Conservation (phyloP, 2,329 filamentous ascomycete genomes). For the Aspergillus ochraceus region DNA sequence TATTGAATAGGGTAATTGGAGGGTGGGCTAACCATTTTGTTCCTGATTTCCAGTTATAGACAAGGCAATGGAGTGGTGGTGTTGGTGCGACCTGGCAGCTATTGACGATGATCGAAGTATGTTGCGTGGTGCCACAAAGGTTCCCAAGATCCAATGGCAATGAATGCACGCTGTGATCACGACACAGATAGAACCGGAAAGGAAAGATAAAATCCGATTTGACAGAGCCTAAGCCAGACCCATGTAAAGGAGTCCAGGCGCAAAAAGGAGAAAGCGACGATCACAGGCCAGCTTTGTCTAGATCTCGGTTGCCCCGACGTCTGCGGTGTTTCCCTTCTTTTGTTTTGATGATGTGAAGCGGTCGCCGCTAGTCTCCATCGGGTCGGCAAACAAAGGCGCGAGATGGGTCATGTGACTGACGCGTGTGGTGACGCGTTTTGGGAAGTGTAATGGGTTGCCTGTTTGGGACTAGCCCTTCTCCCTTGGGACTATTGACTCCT, state of each 20-base stretch:
- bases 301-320: conserved; percentile 5
- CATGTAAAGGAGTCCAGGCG: neutral
- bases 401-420: conserved; percentile 14
- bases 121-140: neutral
- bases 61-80: neutral
- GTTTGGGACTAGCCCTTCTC: neutral
- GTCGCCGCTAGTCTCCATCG: conserved; percentile 14
- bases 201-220: neutral
- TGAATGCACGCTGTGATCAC: neutral
- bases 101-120: neutral
- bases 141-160: neutral
- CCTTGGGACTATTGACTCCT: neutral
- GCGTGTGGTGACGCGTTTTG: conserved; percentile 23
- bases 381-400: neutral
- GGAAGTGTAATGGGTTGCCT: conserved; percentile 21
- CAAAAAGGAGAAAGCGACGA: neutral
- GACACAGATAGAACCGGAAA: neutral
- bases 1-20: neutral
- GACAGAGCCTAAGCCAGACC: neutral
- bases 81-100: neutral
- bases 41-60: neutral
- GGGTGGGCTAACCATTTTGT: neutral
- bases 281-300: conserved; percentile 5
- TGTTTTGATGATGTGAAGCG: conserved; percentile 22
- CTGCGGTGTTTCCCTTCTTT: conserved; percentile 8